Evolutionary conservation across 2,329 filamentous ascomycete genomes (phyloP), one percentile per base, ranked within the genome.

Genomic region (Chrysosporium keratinophilum): DNA sequence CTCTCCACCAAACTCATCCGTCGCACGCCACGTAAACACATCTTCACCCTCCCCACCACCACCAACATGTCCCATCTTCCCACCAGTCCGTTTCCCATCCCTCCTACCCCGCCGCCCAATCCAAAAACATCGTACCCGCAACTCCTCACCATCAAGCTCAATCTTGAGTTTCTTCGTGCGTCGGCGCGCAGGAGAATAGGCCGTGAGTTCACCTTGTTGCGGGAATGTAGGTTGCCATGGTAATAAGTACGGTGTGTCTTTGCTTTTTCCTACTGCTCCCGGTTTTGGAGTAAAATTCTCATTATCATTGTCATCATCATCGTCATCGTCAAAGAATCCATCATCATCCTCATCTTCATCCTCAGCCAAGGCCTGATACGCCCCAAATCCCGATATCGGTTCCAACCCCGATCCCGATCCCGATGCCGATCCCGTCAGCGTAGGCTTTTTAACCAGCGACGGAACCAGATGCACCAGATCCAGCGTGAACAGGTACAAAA

Each of bases 401-500:
- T 23, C 12, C 11, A 17, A 31, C 23, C 23, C 23, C 23, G 3
- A 28, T 28, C 23, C 23, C 7, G 3, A n/a, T 15, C 34, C 47
- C 9, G 10, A 41, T n/a, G n/a, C n/a, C n/a, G n/a, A n/a, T n/a
- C 11, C 10, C 10, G 15, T 2, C 5, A 39, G 19, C 10, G 31
- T 46, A 14, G 52, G 37, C 31, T 9, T 37, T 50, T 51, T 44
- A 2, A 44, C 50, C 17, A 57, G 54, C 1, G 60, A 59, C 3
- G 66, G 59, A 10, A 71, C 65, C 1, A 61, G 56, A 3, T 64
- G 61, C 9, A 69, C 64, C n/a, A 71, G 57, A 49, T 73, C 70
- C 10, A 70, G 58, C n/a, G 70, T 63, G 11, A 69, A 59, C 10
- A 70, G 61, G 52, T 71, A 65, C 1, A 64, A 63, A 1, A 73